Percentiles rank a stretch among this genome's conserved stretches.
Evolutionary conservation across 805 yeast genomes (phyloP).

Genomic region (Diddensiella caesifluorescens): DNA sequence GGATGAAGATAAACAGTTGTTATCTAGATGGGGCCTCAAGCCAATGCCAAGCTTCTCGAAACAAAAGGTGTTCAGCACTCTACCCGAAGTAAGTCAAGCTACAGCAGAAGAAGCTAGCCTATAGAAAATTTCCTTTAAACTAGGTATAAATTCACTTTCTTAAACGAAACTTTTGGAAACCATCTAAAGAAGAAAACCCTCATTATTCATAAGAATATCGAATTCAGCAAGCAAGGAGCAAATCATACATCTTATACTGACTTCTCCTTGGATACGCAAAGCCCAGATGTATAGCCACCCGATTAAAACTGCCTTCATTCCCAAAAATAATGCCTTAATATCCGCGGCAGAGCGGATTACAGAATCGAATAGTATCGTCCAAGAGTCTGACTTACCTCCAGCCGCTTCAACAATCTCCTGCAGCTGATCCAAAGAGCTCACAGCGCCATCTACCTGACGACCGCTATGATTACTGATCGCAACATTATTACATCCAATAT

Average conservation of each 20-base stretch:
- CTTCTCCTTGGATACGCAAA: background rate
- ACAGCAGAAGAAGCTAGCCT: too few relatives aligned
- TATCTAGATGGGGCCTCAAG: constrained; percentile 56
- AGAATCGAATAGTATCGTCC: background rate
- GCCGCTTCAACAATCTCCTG: background rate
- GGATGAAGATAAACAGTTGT: constrained; percentile 72
- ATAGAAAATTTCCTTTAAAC: too few relatives aligned
- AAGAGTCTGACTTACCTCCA: background rate
- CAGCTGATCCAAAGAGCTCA: background rate
- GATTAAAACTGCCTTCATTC: background rate
- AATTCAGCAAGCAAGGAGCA: background rate
- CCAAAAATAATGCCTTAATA: background rate
- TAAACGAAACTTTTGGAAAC: background rate
- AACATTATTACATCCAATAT: background rate
- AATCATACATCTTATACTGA: background rate
- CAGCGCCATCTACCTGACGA: background rate
- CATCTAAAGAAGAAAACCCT: background rate
- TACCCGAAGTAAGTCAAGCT: too few relatives aligned
- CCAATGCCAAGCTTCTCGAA: constrained; percentile 24
- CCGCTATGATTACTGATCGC: background rate
- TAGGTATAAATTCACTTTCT: too few relatives aligned
- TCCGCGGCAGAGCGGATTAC: background rate
- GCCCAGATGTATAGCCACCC: background rate
- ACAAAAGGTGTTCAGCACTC: too few relatives aligned
- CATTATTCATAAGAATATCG: background rate